Evolutionary conservation across 352 stramenopile species (phyloP).

Genomic region (Aphanomyces invadans): DNA sequence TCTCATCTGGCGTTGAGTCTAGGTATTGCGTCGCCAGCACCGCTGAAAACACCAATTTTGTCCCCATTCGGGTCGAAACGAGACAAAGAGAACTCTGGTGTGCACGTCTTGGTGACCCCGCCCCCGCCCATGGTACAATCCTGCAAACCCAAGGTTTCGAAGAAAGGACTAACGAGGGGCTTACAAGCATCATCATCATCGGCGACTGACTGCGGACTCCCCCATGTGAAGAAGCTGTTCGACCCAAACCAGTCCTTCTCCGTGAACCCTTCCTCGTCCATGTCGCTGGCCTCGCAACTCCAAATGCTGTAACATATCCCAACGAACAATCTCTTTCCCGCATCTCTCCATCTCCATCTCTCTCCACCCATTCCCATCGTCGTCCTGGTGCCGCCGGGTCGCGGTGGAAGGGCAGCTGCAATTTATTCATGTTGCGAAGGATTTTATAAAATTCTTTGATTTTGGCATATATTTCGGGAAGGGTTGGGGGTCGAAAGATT

Average conservation of each 20-base stretch:
- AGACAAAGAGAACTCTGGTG: not conserved
- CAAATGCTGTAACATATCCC: not conserved
- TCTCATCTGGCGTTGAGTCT: too few species aligned
- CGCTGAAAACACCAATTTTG: too few species aligned
- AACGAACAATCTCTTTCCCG: too few species aligned
- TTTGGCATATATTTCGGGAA: not conserved
- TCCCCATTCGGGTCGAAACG: too few species aligned
- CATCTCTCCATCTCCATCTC: too few species aligned
- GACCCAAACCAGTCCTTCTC: not conserved
- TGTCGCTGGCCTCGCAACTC: not conserved
- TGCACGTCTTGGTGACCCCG: not conserved
- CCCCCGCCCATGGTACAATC: conserved; percentile 2
- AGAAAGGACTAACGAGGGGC: not conserved
- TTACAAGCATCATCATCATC: conserved; percentile 1
- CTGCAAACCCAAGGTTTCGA: not conserved
- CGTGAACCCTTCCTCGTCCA: not conserved
- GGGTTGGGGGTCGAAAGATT: not conserved
- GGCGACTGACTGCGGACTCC: not conserved
- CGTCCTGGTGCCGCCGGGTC: too few species aligned
- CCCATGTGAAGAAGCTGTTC: not conserved
- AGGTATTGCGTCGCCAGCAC: not conserved
- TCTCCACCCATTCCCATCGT: too few species aligned
- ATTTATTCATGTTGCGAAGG: not conserved
- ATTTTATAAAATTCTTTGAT: not conserved
- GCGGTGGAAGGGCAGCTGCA: too few species aligned